Conservation (phyloP, 2,329 filamentous ascomycete genomes). For the Bretziella fagacearum region DNA sequence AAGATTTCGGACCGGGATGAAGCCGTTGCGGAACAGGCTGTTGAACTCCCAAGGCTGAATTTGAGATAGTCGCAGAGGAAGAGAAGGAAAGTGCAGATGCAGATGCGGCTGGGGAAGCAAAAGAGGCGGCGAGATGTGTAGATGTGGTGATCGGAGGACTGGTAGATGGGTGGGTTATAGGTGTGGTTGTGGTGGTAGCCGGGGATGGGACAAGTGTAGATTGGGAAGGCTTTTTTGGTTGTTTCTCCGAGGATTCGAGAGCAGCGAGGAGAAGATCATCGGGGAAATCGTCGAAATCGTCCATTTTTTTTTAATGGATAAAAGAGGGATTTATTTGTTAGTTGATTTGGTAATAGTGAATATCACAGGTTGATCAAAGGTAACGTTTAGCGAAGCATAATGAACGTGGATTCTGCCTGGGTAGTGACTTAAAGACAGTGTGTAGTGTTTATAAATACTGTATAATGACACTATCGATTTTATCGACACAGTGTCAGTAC, state of each 20-base stretch:
- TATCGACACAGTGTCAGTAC: background rate
- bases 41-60: conserved; percentile 21
- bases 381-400: background rate
- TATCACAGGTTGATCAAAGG: too few relatives aligned
- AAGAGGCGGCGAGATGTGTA: background rate
- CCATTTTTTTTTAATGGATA: conserved; percentile 11
- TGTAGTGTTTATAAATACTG: background rate
- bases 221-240: background rate
- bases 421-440: background rate
- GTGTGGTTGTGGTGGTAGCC: background rate
- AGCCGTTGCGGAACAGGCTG: conserved; percentile 39
- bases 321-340: background rate
- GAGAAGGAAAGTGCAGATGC: background rate
- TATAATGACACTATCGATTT: background rate
- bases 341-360: background rate
- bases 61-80: too few relatives aligned
- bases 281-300: conserved; percentile 15
- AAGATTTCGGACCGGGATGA: conserved; percentile 16
- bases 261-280: conserved; percentile 13
- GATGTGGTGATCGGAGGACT: conserved; percentile 14
- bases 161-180: background rate
- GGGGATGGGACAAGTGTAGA: conserved; percentile 4
- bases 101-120: background rate
- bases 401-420: background rate
- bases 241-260: conserved; percentile 13